Conservation (phyloP, 495 filamentous ascomycete genomes). For the Aspergillus panamensis region DNA sequence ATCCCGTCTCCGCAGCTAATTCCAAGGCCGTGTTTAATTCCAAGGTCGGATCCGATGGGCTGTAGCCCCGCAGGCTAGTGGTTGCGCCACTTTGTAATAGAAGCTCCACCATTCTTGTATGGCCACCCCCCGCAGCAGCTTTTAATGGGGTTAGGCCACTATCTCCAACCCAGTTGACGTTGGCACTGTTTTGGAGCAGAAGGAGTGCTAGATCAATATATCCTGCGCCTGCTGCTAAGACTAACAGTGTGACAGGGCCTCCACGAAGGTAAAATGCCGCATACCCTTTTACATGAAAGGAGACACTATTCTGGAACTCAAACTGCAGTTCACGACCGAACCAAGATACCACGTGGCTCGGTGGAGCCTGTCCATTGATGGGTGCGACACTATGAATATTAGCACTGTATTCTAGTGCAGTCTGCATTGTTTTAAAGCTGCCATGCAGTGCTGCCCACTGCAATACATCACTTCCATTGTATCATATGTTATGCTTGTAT, state of each 20-base stretch:
- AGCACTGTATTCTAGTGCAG: neutral
- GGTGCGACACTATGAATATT: neutral
- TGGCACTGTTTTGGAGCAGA: neutral
- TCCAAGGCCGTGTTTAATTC: neutral
- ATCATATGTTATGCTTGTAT: neutral
- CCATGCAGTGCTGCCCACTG: neutral
- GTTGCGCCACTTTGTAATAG: neutral
- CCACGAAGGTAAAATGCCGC: neutral
- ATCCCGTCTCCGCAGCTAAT: neutral
- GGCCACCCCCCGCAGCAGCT: neutral
- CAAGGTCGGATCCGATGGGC: neutral
- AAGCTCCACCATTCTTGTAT: neutral
- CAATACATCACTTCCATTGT: neutral
- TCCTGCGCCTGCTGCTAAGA: neutral
- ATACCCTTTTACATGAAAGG: neutral
- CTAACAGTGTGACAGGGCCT: neutral
- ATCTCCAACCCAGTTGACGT: neutral
- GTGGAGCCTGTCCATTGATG: neutral
- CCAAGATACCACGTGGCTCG: neutral
- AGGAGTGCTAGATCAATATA: neutral
- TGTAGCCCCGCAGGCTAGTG: neutral
- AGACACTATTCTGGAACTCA: neutral
- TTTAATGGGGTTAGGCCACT: neutral
- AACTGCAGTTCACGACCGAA: neutral
- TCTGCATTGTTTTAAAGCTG: neutral